phyloP scores from a whole-genome alignment of 108 stramenopile species.

The Fragilaria crotonensis region DNA sequence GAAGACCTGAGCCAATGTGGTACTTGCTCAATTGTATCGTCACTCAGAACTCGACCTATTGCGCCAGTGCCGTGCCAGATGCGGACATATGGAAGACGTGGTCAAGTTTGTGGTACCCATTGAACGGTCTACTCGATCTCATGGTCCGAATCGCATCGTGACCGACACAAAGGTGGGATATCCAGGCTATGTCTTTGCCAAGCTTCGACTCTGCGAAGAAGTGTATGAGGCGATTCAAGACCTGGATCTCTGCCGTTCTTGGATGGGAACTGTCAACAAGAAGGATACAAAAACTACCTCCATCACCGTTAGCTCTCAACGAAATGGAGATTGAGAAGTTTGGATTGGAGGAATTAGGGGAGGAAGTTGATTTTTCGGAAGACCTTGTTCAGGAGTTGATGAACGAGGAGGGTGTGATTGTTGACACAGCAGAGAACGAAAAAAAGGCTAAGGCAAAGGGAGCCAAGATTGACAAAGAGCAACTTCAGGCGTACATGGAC shows the following conservation, averaged over 20 bases:
- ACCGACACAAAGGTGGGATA: conserved; percentile 72
- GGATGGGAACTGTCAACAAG: conserved; percentile 81
- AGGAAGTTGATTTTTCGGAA: conserved; percentile 37
- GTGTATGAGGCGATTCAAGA: conserved; percentile 67
- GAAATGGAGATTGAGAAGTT: conserved; percentile 75
- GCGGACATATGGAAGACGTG: conserved; percentile 19
- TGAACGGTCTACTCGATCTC: conserved; percentile 41
- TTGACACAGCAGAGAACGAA: conserved; percentile 52
- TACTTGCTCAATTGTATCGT: conserved; percentile 80
- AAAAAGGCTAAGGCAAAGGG: conserved; percentile 7
- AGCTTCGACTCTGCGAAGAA: conserved; percentile 51
- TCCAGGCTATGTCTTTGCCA: conserved; percentile 82
- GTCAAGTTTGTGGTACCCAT: conserved; percentile 69
- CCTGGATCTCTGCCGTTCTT: conserved; percentile 64
- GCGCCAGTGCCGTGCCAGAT: conserved; percentile 37
- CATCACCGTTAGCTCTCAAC: conserved; percentile 57
- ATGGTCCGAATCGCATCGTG: conserved; percentile 77
- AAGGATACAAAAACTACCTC: conserved; percentile 73
- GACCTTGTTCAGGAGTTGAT: conserved; percentile 14
- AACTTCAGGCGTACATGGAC: conserved; percentile 27
- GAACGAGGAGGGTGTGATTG: conserved; percentile 42
- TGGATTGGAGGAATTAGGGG: conserved; percentile 59
- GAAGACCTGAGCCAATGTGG: conserved; percentile 67
- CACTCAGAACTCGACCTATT: conserved; percentile 67
- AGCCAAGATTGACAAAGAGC: conserved; percentile 15